Evolutionary conservation across 2,329 filamentous ascomycete genomes (phyloP), one percentile per base, ranked within the genome.

Genomic region (Leptographium lundbergii): DNA sequence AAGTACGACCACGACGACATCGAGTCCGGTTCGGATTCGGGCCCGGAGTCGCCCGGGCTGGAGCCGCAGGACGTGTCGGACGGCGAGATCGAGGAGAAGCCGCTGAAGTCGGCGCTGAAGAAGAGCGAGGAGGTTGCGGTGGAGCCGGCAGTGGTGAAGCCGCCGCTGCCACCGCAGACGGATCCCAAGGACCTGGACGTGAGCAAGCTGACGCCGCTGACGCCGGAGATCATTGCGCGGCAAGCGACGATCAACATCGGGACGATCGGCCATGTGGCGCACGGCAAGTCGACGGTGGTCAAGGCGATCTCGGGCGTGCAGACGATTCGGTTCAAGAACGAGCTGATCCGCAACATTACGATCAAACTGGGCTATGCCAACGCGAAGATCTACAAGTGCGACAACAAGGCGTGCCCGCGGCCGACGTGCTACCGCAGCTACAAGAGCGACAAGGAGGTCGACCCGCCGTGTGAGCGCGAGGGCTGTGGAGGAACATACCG

Each of bases 331-430:
- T 99, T 99, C 82, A 99, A 99, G 87, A 99, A 97, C 79, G 94
- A 99, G 77, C 78, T 96, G 76, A 95, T 97, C 77, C 84, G 94
- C 70, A 99, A 99, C 75, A 99, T 99, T 70, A 99, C 94, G 69
- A 99, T 99, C 81, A 99, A 99, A 85, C 84, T 99, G 69, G 94
- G 94, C 72, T 99, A 99, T 74, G 94, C 94, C 73, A 99, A 99
- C 74, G 94, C 94, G 68, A 97, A 99, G 77, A 91, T 99, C 74
- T 99, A 97, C 86, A 89, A 96, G 81, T 99, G 94, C 75, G 90
- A 96, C 75, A 96, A 89, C 75, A 73, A 78, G 58, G 86, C 88
- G 66, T 99, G 94, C 78, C 94, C 94, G 61, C 83, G 94, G 68
- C 94, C 94, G 64, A 91, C 88, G 66, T 97, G 92, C 81, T 99